phyloP scores from a whole-genome alignment of 2,329 filamentous ascomycete species.

The Diatrype stigma region DNA sequence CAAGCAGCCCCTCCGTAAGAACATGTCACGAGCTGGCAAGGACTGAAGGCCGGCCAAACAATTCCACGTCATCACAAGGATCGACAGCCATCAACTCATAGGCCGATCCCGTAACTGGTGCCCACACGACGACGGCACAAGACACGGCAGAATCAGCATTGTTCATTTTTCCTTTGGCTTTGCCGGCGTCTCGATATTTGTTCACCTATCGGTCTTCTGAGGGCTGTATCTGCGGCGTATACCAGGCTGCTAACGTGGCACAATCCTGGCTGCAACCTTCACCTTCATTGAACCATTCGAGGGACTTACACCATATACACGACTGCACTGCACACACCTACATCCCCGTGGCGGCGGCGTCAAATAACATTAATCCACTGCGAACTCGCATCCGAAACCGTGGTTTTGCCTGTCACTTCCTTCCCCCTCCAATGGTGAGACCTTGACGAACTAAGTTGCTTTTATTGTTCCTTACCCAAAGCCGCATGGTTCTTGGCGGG shows the following conservation, averaged over 20 bases:
- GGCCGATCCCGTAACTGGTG: background rate
- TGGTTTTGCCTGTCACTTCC: too few relatives aligned
- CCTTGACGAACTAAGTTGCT: background rate
- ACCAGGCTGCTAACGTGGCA: background rate
- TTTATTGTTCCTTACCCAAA: background rate
- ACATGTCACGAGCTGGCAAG: background rate
- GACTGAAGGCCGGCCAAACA: background rate
- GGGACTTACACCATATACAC: too few relatives aligned
- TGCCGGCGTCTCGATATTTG: background rate
- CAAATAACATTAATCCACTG: background rate
- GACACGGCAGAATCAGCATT: background rate
- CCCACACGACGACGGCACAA: background rate
- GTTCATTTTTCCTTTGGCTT: background rate
- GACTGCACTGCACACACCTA: background rate
- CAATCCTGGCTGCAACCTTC: background rate
- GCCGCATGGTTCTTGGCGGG: background rate
- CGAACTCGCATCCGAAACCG: background rate
- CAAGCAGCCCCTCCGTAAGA: background rate
- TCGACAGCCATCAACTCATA: background rate
- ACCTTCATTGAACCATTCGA: background rate
- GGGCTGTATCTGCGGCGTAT: background rate
- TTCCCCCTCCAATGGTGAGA: background rate
- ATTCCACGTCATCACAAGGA: background rate
- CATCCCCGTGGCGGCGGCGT: background rate
- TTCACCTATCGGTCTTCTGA: background rate